These are phyloP conservation scores for Scedosporium dehoogii DNA, from an alignment of 2,329 filamentous ascomycete species.

Conservation along the genomic window DNA sequence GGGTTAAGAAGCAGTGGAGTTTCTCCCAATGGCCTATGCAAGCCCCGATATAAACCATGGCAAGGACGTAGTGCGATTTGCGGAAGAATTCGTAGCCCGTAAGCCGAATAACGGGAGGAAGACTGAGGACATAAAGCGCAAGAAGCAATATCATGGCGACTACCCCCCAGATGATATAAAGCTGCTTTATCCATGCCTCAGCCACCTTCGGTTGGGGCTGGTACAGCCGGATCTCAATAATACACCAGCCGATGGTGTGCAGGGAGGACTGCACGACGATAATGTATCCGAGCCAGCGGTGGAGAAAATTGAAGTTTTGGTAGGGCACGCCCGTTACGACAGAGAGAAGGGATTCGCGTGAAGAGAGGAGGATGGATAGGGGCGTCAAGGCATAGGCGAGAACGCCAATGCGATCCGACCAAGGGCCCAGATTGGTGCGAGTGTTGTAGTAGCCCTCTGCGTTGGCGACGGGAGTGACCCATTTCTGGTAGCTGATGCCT, in stretches of 20 bases:
- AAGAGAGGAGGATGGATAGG: slow-evolving; percentile 56
- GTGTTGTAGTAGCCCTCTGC: slow-evolving; percentile 49
- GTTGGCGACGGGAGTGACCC: slow-evolving; percentile 58
- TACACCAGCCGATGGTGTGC: slow-evolving; percentile 62
- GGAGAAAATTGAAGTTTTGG: slow-evolving; percentile 68
- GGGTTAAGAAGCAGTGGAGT: slow-evolving; percentile 58
- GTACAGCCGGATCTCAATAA: slow-evolving; percentile 58
- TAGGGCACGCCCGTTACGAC: slow-evolving; percentile 64
- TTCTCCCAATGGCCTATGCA: slow-evolving; percentile 67
- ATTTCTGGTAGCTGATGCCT: slow-evolving; percentile 57
- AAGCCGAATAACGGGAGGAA: slow-evolving; percentile 43
- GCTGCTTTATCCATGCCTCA: slow-evolving; percentile 46
- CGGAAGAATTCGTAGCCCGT: slow-evolving; percentile 73
- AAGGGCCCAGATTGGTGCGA: slow-evolving; percentile 56
- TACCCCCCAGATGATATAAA: slow-evolving; percentile 65
- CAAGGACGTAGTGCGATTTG: slow-evolving; percentile 63
- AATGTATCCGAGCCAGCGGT: slow-evolving; percentile 66
- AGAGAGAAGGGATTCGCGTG: slow-evolving; percentile 59
- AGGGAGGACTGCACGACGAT: slow-evolving; percentile 58
- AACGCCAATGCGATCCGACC: slow-evolving; percentile 58
- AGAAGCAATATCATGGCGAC: slow-evolving; percentile 57
- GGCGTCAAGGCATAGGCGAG: slow-evolving; percentile 67
- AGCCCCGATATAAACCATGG: slow-evolving; percentile 64
- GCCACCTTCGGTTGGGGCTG: slow-evolving; percentile 58
- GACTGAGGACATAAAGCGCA: slow-evolving; percentile 50